A percentile compares a stretch with the other conserved stretches of the same genome.
These are phyloP conservation scores for Spongospora subterranea DNA, from an alignment of 208 protist species.

Conservation along the genomic window DNA sequence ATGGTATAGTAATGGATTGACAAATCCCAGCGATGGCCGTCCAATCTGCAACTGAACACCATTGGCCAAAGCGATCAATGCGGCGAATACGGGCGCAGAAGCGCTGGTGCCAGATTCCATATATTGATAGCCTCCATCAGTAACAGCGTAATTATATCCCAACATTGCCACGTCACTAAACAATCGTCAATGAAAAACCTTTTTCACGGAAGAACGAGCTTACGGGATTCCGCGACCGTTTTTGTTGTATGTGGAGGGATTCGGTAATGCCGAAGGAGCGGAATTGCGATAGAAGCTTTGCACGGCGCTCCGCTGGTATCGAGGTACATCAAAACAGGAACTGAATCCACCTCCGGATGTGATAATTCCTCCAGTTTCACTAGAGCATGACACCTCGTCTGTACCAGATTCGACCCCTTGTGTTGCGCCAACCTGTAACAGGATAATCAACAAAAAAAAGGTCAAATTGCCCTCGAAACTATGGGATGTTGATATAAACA, in stretches of 20 bases:
- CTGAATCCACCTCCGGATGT: conserved; percentile 75
- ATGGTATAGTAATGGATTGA: conserved; percentile 71
- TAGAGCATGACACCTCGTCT: conserved; percentile 61
- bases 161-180: conserved; percentile 26
- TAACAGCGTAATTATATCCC: background rate
- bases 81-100: conserved; percentile 70
- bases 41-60: background rate
- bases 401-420: conserved; percentile 9
- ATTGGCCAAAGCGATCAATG: conserved; percentile 68
- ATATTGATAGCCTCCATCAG: background rate
- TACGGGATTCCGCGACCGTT: conserved; percentile 39
- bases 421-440: conserved; percentile 34
- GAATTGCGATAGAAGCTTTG: conserved; percentile 54
- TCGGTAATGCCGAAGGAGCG: background rate
- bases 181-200: background rate
- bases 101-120: conserved; percentile 67
- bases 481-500: too few species aligned
- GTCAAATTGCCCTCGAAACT: too few species aligned
- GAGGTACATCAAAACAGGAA: conserved; percentile 28
- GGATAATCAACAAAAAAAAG: too few species aligned
- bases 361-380: conserved; percentile 68
- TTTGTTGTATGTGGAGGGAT: background rate
- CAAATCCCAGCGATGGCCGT: conserved; percentile 66
- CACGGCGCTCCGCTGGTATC: conserved; percentile 65
- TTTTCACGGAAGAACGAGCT: background rate